These are phyloP conservation scores for Celoporthe dispersa DNA, from an alignment of 2,329 filamentous ascomycete genomes.

Conservation along the genomic window DNA sequence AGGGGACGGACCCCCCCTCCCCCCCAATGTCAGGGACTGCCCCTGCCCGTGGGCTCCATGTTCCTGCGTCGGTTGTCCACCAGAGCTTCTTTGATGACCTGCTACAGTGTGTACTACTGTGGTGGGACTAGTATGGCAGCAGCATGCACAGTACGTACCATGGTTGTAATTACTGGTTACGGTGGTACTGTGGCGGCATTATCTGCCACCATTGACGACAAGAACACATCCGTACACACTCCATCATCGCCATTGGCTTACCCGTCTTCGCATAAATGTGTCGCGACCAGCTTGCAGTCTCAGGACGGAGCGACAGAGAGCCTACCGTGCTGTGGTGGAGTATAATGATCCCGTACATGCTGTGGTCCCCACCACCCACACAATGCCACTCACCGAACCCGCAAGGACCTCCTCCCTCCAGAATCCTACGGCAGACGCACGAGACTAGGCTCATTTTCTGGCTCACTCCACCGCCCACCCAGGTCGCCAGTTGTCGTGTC, in stretches of 20 bases:
- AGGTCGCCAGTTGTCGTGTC: neutral
- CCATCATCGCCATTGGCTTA: neutral
- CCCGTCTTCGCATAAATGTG: neutral
- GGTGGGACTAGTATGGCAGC: neutral
- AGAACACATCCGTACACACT: neutral
- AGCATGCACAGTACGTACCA: neutral
- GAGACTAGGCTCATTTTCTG: too few species aligned
- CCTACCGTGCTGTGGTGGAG: neutral
- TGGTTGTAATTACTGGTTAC: neutral
- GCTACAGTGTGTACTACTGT: neutral
- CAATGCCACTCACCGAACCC: neutral
- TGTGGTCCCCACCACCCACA: neutral
- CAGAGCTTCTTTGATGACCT: neutral
- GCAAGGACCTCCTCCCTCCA: neutral
- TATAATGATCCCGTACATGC: neutral
- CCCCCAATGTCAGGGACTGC: neutral
- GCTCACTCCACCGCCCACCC: neutral
- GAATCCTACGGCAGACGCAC: neutral
- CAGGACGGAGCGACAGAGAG: neutral
- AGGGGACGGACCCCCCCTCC: neutral
- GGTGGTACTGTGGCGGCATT: neutral
- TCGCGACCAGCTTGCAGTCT: neutral
- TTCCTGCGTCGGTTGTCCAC: slow-evolving; percentile 17
- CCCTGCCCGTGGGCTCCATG: slow-evolving; percentile 16
- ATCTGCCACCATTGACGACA: neutral